A percentile compares a stretch with the other conserved stretches of the same genome.
Evolutionary conservation across 306 rosid species (phyloP).

Genomic region (Lathyrus tuberosus): DNA sequence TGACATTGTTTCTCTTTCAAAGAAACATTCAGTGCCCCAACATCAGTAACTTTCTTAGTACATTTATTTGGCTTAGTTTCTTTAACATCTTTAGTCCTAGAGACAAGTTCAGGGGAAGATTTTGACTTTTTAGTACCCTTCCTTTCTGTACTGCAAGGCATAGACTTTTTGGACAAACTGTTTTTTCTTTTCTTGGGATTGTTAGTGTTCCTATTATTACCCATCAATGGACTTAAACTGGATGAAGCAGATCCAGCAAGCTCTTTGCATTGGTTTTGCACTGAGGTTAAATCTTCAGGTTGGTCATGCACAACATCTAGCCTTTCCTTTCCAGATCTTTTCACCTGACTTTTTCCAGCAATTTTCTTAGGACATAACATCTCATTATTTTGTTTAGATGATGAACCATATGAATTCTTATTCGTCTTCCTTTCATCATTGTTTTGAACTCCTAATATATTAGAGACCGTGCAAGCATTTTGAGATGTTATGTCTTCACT

Average conservation of each 20-base stretch:
- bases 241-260: slow-evolving; percentile 37
- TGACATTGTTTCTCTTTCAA: slow-evolving; percentile 44
- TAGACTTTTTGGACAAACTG: slow-evolving; percentile 37
- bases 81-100: slow-evolving; percentile 20
- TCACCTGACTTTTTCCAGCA: slow-evolving; percentile 45
- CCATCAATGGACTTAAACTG: slow-evolving; percentile 35
- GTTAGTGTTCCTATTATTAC: slow-evolving; percentile 32
- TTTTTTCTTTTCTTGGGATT: slow-evolving; percentile 24
- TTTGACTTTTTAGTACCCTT: slow-evolving; percentile 46
- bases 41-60: slow-evolving; percentile 33
- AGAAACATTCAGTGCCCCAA: slow-evolving; percentile 36
- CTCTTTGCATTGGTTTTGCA: slow-evolving; percentile 41
- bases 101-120: slow-evolving; percentile 40
- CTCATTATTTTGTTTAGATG: slow-evolving; percentile 44
- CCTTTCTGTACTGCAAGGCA: slow-evolving; percentile 37
- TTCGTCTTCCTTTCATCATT: slow-evolving; percentile 27
- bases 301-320: slow-evolving; percentile 37
- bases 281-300: slow-evolving; percentile 41
- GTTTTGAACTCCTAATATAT: slow-evolving; percentile 38
- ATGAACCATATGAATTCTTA: slow-evolving; percentile 30
- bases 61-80: slow-evolving; percentile 37
- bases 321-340: slow-evolving; percentile 50
- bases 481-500: slow-evolving; percentile 37
- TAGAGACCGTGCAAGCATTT: slow-evolving; percentile 42
- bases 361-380: slow-evolving; percentile 35